A percentile compares a stretch with the other conserved stretches of the same genome.
phyloP scores from a whole-genome alignment of 169 alveolate genomes.

The Cryptosporidium ubiquitum region DNA sequence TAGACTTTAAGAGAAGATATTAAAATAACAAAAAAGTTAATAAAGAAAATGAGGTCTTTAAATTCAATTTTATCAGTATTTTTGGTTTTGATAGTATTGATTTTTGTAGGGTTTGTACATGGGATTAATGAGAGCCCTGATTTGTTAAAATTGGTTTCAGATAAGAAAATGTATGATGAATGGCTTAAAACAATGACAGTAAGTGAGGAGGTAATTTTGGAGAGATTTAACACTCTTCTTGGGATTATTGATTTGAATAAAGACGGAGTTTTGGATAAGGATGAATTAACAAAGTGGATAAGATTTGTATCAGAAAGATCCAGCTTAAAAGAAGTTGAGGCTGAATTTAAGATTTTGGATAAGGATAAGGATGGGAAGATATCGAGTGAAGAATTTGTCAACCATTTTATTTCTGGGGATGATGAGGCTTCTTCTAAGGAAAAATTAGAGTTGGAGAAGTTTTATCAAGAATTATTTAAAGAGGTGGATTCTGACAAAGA shows the following conservation, averaged over 20 bases:
- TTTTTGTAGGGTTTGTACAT: background rate
- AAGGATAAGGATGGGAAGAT: constrained; percentile 25
- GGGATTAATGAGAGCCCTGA: background rate
- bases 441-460: background rate
- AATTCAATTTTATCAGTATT: background rate
- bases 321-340: constrained; percentile 13
- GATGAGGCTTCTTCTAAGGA: background rate
- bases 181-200: constrained; percentile 59
- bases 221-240: background rate
- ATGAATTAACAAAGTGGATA: constrained; percentile 33
- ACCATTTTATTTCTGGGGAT: background rate
- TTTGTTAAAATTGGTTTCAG: constrained; percentile 14
- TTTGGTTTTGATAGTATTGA: background rate
- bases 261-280: constrained; percentile 10
- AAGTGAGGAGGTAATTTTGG: constrained; percentile 15
- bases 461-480: constrained; percentile 13
- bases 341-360: constrained; percentile 52
- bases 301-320: constrained; percentile 44
- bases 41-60: background rate
- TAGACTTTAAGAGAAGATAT: background rate
- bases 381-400: constrained; percentile 29
- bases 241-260: constrained; percentile 34
- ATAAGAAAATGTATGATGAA: constrained; percentile 45
- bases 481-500: constrained; percentile 48
- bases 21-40: background rate